Percentiles rank a stretch among this genome's conserved stretches.
Conservation (phyloP, 805 yeast species). For the Peterozyma xylosa region DNA sequence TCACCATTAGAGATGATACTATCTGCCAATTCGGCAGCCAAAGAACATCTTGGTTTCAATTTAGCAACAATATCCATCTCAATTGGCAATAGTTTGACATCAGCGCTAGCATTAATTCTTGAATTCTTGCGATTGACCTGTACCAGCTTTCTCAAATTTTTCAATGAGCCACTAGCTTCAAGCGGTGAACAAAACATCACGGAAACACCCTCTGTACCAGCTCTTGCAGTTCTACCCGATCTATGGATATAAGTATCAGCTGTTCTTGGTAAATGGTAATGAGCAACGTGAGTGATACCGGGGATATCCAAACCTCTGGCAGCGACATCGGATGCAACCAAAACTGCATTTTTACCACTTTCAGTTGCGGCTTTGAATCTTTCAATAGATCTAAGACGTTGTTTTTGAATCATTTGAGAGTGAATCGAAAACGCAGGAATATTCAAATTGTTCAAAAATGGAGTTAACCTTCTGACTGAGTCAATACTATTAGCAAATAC, state of each 20-base stretch:
- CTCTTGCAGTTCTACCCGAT: slow-evolving; percentile 98
- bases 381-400: slow-evolving; percentile 80
- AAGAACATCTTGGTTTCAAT: slow-evolving; percentile 55
- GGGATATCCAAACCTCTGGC: slow-evolving; percentile 97
- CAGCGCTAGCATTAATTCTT: slow-evolving; percentile 31
- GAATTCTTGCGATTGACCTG: slow-evolving; percentile 19
- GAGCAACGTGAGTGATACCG: slow-evolving; percentile 86
- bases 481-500: slow-evolving; percentile 96
- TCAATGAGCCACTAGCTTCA: slow-evolving; percentile 84
- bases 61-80: slow-evolving; percentile 70
- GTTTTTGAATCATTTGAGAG: slow-evolving; percentile 93
- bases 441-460: slow-evolving; percentile 61
- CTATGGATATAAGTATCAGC: slow-evolving; percentile 94
- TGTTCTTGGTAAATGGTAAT: slow-evolving; percentile 88
- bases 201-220: slow-evolving; percentile 90
- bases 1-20: slow-evolving; percentile 47
- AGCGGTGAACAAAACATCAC: slow-evolving; percentile 89
- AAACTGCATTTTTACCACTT: slow-evolving; percentile 49
- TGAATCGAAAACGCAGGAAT: slow-evolving; percentile 73
- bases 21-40: slow-evolving; percentile 75
- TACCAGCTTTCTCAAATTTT: slow-evolving; percentile 59
- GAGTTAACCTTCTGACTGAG: slow-evolving; percentile 80
- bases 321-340: slow-evolving; percentile 95
- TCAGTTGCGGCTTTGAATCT: slow-evolving; percentile 54
- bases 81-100: slow-evolving; percentile 64